Evolutionary conservation across 2,329 filamentous ascomycete genomes (phyloP), one percentile per base, ranked within the genome.

Genomic region (Endoconidiophora laricicola): DNA sequence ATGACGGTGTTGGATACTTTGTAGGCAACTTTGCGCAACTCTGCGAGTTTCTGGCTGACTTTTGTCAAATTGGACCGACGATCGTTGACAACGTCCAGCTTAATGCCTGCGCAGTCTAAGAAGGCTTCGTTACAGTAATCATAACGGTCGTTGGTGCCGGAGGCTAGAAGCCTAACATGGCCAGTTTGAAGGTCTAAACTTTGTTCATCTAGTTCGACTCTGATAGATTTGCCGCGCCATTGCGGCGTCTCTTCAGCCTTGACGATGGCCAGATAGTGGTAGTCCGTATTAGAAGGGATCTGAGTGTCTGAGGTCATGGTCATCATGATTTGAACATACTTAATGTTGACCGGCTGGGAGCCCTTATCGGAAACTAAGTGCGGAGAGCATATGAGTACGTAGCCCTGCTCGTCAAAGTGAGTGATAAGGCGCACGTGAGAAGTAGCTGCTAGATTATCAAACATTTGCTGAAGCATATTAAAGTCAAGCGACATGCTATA

Each of bases 1-100:
- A 98, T 95, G 65, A 98, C 96, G 5, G 87, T 86, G 65, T 95
- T 96, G 47, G 87, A 94, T 41, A 98, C 73, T 64, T 94, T 94
- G 70, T 93, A 96, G 2, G 90, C 86, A 2, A 93, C 93, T 62
- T 88, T 87, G 59, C 93, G 88, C 58, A 95, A 94, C 62, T 94
- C 93, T 58, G 86, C 90, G 55, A 98, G 69, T 61, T 93, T 84
- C 46, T 81, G 70, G 60, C 96, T 93, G 57, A 98, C 91, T 57
- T 93, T 86, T 55, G 86, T 83, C 38, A 98, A 73, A 61, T 95
- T 96, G 18, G 91, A 93, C 56, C 91, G 77, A 59, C 94, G 86
- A 62, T 96, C 91, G 49, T 94, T 83, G 7, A 94, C 73, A 49
- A 94, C 81, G 59, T 93, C 87, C 29, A 98, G 74, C 57, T 91